phyloP scores from a whole-genome alignment of 805 yeast species.

The Candida loeiensis region DNA sequence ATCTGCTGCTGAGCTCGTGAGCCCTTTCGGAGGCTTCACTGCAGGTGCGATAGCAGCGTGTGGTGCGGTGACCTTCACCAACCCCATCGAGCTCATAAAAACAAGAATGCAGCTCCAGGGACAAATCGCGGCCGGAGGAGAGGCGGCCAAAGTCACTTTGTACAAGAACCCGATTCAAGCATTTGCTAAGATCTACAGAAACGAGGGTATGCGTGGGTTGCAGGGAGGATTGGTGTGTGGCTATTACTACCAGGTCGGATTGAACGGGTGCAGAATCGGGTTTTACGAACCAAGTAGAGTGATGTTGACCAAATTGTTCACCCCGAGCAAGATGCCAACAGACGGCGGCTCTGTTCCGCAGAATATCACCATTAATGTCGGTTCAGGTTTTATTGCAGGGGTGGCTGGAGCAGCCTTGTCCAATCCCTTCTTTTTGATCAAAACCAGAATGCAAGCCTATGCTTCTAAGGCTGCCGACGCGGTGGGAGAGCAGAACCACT shows the following conservation, averaged over 20 bases:
- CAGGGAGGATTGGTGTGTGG: constrained; percentile 91
- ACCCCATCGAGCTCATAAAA: constrained; percentile 92
- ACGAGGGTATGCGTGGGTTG: constrained; percentile 83
- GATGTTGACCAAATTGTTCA: constrained; percentile 50
- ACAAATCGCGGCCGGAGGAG: constrained; percentile 58
- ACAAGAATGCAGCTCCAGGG: constrained; percentile 97
- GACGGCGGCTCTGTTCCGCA: constrained; percentile 28
- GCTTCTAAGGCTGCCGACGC: constrained; percentile 42
- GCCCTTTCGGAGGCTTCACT: constrained; percentile 27
- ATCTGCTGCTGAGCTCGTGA: constrained; percentile 16
- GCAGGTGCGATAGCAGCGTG: constrained; percentile 70
- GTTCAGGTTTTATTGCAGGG: constrained; percentile 82
- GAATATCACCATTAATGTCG: constrained; percentile 56
- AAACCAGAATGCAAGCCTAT: constrained; percentile 95
- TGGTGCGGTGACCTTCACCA: constrained; percentile 95
- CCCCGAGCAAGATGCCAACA: constrained; percentile 31
- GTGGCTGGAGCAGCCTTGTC: constrained; percentile 85
- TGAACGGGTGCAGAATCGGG: constrained; percentile 93
- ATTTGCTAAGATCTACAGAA: constrained; percentile 59
- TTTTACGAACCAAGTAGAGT: constrained; percentile 85
- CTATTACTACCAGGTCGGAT: constrained; percentile 81
- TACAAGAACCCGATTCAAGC: constrained; percentile 90
- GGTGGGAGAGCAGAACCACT: constrained; percentile 92
- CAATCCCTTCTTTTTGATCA: constrained; percentile 87
- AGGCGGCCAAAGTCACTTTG: constrained; percentile 20